Conservation (phyloP, 2,329 filamentous ascomycete species). For the Zopfia rhizophila region DNA sequence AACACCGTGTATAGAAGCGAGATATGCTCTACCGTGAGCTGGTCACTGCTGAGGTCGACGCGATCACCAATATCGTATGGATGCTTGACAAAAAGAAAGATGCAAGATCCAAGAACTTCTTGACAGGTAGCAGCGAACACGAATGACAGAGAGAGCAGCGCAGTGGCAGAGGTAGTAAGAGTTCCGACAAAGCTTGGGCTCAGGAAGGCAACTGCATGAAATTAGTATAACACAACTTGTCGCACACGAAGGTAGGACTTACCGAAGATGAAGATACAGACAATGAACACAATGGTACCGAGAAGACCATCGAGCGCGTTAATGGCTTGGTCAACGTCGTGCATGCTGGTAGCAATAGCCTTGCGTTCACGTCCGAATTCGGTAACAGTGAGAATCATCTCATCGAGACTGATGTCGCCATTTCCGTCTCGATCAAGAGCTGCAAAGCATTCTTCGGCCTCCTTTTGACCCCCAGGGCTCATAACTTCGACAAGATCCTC, state of each 20-base stretch:
- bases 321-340: slow-evolving; percentile 95
- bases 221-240: slow-evolving; percentile 29
- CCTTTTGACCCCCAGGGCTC: slow-evolving; percentile 74
- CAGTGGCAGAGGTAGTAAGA: slow-evolving; percentile 88
- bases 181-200: slow-evolving; percentile 86
- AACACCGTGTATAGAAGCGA: slow-evolving; percentile 94
- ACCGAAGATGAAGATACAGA: slow-evolving; percentile 85
- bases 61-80: slow-evolving; percentile 96
- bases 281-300: slow-evolving; percentile 80
- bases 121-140: slow-evolving; percentile 92
- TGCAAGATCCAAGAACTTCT: slow-evolving; percentile 97
- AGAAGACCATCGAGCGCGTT: slow-evolving; percentile 89
- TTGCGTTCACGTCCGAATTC: slow-evolving; percentile 89
- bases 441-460: slow-evolving; percentile 87
- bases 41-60: slow-evolving; percentile 78
- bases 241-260: slow-evolving; percentile 47
- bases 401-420: slow-evolving; percentile 92
- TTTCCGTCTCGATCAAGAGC: slow-evolving; percentile 88
- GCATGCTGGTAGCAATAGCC: slow-evolving; percentile 91
- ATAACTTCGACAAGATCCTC: slow-evolving; percentile 92
- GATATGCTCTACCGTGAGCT: slow-evolving; percentile 90
- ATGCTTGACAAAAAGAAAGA: slow-evolving; percentile 99
- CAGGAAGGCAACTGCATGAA: slow-evolving; percentile 77
- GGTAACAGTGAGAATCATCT: slow-evolving; percentile 89
- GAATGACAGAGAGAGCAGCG: slow-evolving; percentile 94